These are phyloP conservation scores for Zygosaccharomyces siamensis DNA, from an alignment of 805 yeast genomes.

Conservation along the genomic window DNA sequence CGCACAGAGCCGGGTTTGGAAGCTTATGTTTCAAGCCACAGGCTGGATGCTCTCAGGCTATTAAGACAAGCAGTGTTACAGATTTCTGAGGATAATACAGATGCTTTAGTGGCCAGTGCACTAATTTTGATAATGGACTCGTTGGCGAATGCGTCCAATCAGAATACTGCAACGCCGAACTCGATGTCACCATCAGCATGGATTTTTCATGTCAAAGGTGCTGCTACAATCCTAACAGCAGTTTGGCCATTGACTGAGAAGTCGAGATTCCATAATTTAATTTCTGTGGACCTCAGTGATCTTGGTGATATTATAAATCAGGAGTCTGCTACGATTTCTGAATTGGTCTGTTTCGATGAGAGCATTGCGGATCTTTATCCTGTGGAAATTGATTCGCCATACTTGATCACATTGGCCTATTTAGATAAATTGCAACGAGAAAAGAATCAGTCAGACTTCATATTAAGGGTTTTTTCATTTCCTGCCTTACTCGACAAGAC, in stretches of 20 bases:
- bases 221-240: constrained; percentile 90
- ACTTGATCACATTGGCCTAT: constrained; percentile 79
- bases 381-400: constrained; percentile 76
- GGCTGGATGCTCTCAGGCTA: constrained; percentile 79
- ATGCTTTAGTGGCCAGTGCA: constrained; percentile 90
- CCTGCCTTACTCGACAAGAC: constrained; percentile 86
- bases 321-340: constrained; percentile 42
- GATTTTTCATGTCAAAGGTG: constrained; percentile 96
- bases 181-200: constrained; percentile 88
- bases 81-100: constrained; percentile 80
- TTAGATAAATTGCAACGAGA: constrained; percentile 79
- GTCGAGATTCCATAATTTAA: constrained; percentile 61
- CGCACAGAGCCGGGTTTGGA: constrained; percentile 71
- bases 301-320: constrained; percentile 58
- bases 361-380: constrained; percentile 85
- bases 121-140: constrained; percentile 88
- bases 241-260: constrained; percentile 85
- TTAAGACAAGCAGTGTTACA: constrained; percentile 81
- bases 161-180: constrained; percentile 31
- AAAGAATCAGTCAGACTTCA: constrained; percentile 77
- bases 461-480: constrained; percentile 81
- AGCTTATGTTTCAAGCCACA: constrained; percentile 75
- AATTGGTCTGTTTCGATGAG: constrained; percentile 76
- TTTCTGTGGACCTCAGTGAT: constrained; percentile 86
- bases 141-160: constrained; percentile 77